A percentile compares a stretch with the other conserved stretches of the same genome.
These are phyloP conservation scores for Hemileccinum impolitum DNA, from an alignment of 768 basidiomycete genomes.

Conservation along the genomic window DNA sequence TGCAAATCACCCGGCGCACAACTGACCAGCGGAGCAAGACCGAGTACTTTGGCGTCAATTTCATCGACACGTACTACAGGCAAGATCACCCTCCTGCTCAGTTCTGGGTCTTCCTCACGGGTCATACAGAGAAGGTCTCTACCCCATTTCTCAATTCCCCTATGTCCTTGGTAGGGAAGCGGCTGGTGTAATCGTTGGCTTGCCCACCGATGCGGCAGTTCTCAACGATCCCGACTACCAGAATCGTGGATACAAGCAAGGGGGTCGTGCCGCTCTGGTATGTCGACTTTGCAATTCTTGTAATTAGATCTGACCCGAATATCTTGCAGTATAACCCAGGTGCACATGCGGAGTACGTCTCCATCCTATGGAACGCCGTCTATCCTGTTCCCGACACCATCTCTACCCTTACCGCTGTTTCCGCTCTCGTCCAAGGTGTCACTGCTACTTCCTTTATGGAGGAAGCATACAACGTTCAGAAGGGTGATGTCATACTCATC, in stretches of 20 bases:
- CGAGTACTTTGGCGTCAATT: conserved; percentile 82
- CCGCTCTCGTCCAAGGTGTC: conserved; percentile 67
- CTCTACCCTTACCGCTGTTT: conserved; percentile 61
- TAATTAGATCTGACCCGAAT: not conserved
- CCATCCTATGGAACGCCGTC: conserved; percentile 57
- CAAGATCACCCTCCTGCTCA: conserved; percentile 26
- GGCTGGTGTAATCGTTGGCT: conserved; percentile 67
- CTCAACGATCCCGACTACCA: conserved; percentile 61
- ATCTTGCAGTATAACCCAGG: conserved; percentile 41
- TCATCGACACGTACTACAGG: conserved; percentile 82
- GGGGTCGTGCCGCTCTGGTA: conserved; percentile 73
- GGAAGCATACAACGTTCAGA: conserved; percentile 83
- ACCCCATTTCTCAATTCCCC: conserved; percentile 56
- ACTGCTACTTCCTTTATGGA: conserved; percentile 76
- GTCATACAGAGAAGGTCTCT: conserved; percentile 56
- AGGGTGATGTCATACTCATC: conserved; percentile 75
- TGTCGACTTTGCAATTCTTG: conserved; percentile 19
- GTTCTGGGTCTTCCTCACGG: not conserved
- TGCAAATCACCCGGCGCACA: too few species aligned
- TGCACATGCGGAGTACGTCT: conserved; percentile 69
- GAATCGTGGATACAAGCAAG: conserved; percentile 59
- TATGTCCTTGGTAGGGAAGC: conserved; percentile 74
- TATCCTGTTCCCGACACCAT: conserved; percentile 64
- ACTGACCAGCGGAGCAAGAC: conserved; percentile 38
- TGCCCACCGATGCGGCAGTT: conserved; percentile 65